Evolutionary conservation across 805 yeast species (phyloP), one percentile per base, ranked within the genome.

Genomic region (Monosporozyma servazzii): DNA sequence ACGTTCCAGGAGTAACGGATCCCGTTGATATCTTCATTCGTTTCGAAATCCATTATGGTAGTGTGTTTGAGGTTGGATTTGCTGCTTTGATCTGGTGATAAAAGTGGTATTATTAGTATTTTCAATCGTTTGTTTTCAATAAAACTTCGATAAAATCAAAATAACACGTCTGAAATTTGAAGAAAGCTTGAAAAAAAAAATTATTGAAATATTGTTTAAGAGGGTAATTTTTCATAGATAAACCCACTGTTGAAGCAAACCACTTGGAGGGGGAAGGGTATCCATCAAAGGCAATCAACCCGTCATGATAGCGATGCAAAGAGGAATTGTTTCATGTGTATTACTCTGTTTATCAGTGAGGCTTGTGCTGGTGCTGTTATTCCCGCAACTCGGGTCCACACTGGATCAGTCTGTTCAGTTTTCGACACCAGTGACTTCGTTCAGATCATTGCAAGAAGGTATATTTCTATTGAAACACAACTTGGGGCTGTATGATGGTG

Each of bases 1-100:
- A 87, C 84, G 62, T 82, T 84, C 89, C 93, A 86, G 6, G 90
- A 75, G 64, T 82, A 75, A 59, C 93, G 77, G 41, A 84, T 78
- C 47, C 93, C 93, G 58, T 85, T 84, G 49, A 68, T 64, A 63
- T 86, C 93, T 64, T 86, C 95, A 57, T 75, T 68, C 8, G 72
- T 75, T 72, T 83, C 86, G 70, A 72, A 74, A 56, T 71, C 72
- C 77, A 73, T 71, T 20, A 29, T 41, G 44, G 29, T 41, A n/a
- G 18, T 23, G 21, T 5, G 42, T 8, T 7, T 4, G 21, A 9
- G 13, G 8, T 21, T 20, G 18, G 18, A 37, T 37, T 10, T 20
- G 18, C 18, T 37, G 41, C 27, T 25, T 25, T 25, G 27, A 25
- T 25, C 1, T 25, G 27, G 5, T 25, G 27, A 5, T 25, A 25